phyloP scores from a whole-genome alignment of 371 early-diverging fungal species.

The Mucor circinelloides region DNA sequence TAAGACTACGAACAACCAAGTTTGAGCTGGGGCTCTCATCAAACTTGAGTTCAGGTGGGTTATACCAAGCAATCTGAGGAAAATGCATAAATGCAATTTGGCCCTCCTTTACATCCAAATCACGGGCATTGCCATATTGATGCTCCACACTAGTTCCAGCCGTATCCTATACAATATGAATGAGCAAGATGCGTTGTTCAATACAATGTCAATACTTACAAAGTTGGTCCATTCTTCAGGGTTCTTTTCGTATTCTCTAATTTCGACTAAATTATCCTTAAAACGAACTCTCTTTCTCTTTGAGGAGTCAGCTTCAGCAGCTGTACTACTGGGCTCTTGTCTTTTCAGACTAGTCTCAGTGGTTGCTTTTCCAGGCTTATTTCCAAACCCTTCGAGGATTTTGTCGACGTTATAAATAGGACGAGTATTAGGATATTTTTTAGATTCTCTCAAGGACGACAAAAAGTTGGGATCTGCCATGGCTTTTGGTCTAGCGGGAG shows the following conservation, averaged over 20 bases:
- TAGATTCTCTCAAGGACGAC: background rate
- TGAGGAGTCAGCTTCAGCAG: background rate
- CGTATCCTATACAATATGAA: background rate
- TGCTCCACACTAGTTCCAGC: background rate
- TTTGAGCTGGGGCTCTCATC: constrained; percentile 2
- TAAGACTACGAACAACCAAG: constrained; percentile 3
- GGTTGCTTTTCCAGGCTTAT: background rate
- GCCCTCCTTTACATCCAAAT: background rate
- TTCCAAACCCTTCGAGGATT: background rate
- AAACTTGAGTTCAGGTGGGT: constrained; percentile 9
- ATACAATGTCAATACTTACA: constrained; percentile 14
- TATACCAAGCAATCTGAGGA: constrained; percentile 20
- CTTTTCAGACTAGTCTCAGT: background rate
- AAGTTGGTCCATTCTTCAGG: constrained; percentile 33
- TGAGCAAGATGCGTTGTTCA: background rate
- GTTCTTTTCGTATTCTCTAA: constrained; percentile 25
- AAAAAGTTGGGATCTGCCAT: constrained; percentile 19
- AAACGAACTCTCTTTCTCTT: constrained; percentile 27
- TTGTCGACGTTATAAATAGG: constrained; percentile 15
- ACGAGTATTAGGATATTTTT: constrained; percentile 8
- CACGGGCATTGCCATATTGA: background rate
- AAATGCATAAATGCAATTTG: background rate
- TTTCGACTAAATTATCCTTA: constrained; percentile 21
- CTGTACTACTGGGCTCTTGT: background rate
- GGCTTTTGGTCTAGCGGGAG: constrained; percentile 23